Conservation (phyloP, 106 monocot species). For the Xerophyta viscosa region DNA sequence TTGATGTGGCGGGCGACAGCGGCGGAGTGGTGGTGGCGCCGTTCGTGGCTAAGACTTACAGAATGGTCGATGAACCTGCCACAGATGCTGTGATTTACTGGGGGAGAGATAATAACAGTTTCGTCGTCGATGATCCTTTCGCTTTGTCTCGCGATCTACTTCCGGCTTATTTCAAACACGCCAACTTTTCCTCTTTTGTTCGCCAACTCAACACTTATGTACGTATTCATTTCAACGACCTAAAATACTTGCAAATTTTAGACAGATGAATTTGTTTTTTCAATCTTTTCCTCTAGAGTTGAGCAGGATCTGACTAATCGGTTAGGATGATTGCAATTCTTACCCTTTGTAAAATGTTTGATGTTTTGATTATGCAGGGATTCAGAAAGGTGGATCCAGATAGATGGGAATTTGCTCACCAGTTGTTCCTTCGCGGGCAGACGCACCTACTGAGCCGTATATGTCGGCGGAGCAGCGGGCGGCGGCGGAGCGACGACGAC, state of each 20-base stretch:
- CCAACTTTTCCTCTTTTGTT: constrained; percentile 9
- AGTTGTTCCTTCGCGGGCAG: not conserved
- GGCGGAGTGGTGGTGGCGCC: constrained; percentile 6
- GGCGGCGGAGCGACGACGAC: not conserved
- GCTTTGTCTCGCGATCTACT: constrained; percentile 7
- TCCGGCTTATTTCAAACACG: constrained; percentile 6
- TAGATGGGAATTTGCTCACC: not conserved
- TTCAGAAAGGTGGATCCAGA: constrained; percentile 1
- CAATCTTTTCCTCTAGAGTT: too few species aligned
- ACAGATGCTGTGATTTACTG: constrained; percentile 11
- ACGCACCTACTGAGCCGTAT: not conserved
- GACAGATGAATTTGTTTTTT: too few species aligned
- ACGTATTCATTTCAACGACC: too few species aligned
- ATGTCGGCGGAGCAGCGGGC: not conserved
- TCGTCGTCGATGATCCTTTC: constrained; percentile 13
- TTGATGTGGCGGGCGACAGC: too few species aligned
- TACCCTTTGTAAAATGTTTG: too few species aligned
- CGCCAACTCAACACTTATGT: constrained; percentile 15
- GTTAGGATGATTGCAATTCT: too few species aligned
- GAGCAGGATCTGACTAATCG: too few species aligned
- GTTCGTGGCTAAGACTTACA: constrained; percentile 15
- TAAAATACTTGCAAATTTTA: too few species aligned
- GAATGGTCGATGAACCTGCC: constrained; percentile 13
- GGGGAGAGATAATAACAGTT: constrained; percentile 14
- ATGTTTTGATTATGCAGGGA: not conserved